Percentiles rank a stretch among this genome's conserved stretches.
Evolutionary conservation across 148 eudicot species (phyloP).

Genomic region (Persicaria tinctoria): DNA sequence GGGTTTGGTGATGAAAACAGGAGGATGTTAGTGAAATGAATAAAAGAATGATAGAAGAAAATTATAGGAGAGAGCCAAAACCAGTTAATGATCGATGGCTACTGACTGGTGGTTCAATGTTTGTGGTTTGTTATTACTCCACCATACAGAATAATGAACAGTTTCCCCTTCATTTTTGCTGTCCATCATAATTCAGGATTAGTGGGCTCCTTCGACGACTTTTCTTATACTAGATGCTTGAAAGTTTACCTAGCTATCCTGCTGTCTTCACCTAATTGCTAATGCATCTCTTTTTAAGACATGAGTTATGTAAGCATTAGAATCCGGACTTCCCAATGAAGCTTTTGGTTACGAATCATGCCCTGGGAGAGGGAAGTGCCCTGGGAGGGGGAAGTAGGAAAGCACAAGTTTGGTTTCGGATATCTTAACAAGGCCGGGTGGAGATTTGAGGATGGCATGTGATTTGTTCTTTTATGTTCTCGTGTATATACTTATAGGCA

Average conservation of each 20-base stretch:
- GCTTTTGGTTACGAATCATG: neutral
- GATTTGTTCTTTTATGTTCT: too few relatives aligned
- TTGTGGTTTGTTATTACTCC: neutral
- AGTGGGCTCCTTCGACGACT: too few relatives aligned
- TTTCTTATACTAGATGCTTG: too few relatives aligned
- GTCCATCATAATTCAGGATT: neutral
- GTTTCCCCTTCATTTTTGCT: neutral
- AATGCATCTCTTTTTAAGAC: slow-evolving; percentile 3
- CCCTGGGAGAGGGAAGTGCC: neutral
- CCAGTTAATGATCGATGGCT: neutral
- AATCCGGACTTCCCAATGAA: neutral
- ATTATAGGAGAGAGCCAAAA: neutral
- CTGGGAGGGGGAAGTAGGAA: too few relatives aligned
- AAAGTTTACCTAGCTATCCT: neutral
- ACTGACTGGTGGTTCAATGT: neutral
- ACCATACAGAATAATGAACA: neutral
- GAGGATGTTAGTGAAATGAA: neutral
- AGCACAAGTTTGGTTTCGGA: too few relatives aligned
- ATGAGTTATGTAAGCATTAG: neutral
- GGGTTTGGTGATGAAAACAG: neutral
- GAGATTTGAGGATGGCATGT: too few relatives aligned
- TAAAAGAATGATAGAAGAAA: neutral
- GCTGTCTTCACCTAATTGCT: neutral
- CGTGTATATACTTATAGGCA: too few relatives aligned
- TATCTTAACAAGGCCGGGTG: too few relatives aligned